Base-by-base conservation (phyloP, 2,329 filamentous ascomycete genomes). In the Coniochaeta sp. region DNA sequence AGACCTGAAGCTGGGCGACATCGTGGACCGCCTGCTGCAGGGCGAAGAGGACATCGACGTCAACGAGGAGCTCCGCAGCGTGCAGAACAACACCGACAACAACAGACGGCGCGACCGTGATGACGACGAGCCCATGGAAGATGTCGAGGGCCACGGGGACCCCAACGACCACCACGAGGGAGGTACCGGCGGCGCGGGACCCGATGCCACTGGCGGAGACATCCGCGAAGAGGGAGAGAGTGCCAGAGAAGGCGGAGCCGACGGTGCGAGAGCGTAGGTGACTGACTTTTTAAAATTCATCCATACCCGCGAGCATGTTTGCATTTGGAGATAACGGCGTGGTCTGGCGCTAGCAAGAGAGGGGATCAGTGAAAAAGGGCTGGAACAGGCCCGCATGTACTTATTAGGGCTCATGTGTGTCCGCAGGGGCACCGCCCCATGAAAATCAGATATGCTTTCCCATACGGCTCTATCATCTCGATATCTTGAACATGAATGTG, bases 231-330 rank as follows among this genome's bases (percentile, higher is more conserved):
- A 98, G 75, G 95, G 95, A 61, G 87, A 91, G 74, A 87, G 86
- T 67, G 86, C 93, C 65, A 84, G 96, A 78, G 92, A 96, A 76
- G 95, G 93, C 62, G 95, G 96, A 72, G 91, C 91, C 68, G 95
- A 98, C 77, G 95, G 96, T 71, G 96, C 91, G 78, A 87, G 95
- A 97, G 95, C 93, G 95, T 99, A 98, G 93, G 96, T 99, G 73
- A 76, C 73, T 77, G 74, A 63, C 68, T 65, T 30, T 65, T 65
- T n/a, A n/a, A n/a, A 66, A 64, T 64, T 68, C 67, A 65, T 67
- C 70, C 69, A 66, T 59, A 65, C 61, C 30, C n/a, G 54, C 54
- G 32, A 24, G 30, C 34, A 34, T 56, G 30, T 24, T 24, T 52
- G 47, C 47, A 52, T 52, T 52, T 52, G 22, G 47, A 12, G 47